Conservation (phyloP, 345 rosid species). For the Sapria himalayana region DNA sequence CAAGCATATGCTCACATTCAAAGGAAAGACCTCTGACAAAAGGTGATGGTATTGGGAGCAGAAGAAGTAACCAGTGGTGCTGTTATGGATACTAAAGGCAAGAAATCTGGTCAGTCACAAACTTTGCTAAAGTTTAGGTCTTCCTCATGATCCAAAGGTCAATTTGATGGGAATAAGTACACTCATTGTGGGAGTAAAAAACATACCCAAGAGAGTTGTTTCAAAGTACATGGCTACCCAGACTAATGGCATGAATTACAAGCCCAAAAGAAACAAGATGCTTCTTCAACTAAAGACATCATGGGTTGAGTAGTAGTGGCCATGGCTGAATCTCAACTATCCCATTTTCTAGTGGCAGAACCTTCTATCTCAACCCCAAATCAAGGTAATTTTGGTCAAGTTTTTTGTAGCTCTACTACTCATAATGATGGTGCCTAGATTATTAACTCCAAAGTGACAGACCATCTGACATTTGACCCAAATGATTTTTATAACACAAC, state of each 20-base stretch:
- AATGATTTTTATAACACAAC: neutral
- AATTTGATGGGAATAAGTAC: neutral
- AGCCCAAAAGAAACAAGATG: neutral
- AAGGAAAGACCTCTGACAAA: neutral
- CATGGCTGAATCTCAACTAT: neutral
- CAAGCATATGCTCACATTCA: slow-evolving; percentile 3
- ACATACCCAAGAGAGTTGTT: neutral
- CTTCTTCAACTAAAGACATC: neutral
- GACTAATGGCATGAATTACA: slow-evolving; percentile 2
- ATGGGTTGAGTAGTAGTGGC: neutral
- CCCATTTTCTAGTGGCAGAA: neutral
- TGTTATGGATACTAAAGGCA: neutral
- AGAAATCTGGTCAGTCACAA: neutral
- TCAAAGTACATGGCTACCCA: neutral
- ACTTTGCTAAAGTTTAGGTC: neutral
- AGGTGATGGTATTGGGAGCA: neutral
- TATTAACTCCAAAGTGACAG: neutral
- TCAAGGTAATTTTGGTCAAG: neutral
- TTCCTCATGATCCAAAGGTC: neutral
- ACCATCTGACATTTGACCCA: neutral
- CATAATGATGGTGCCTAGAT: neutral
- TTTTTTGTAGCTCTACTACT: neutral
- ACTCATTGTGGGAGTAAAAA: neutral
- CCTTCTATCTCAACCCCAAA: neutral
- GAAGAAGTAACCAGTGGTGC: neutral